Evolutionary conservation across 169 alveolate genomes (phyloP).

Genomic region (Miamiensis avidus): DNA sequence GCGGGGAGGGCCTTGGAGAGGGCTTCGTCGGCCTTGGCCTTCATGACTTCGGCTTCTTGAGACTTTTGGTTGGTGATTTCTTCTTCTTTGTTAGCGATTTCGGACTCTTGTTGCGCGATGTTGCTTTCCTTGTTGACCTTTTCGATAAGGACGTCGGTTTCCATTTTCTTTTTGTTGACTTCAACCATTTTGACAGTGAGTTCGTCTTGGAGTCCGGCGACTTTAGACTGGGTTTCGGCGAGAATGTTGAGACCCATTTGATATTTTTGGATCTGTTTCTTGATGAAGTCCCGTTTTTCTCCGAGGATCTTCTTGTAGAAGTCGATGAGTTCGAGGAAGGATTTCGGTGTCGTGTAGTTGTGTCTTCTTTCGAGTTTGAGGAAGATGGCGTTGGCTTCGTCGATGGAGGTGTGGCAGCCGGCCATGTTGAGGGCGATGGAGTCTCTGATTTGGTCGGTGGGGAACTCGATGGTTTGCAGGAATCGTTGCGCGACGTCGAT

Average conservation of each 20-base stretch:
- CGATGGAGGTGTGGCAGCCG: conserved; percentile 94
- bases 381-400: conserved; percentile 89
- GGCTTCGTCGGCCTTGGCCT: conserved; percentile 90
- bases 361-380: conserved; percentile 89
- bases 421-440: conserved; percentile 92
- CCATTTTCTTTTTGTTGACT: conserved; percentile 90
- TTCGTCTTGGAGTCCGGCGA: conserved; percentile 90
- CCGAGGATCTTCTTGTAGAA: conserved; percentile 90
- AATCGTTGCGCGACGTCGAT: conserved; percentile 91
- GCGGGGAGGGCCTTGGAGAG: conserved; percentile 96
- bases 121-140: conserved; percentile 93
- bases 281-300: conserved; percentile 85
- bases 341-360: conserved; percentile 97
- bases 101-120: conserved; percentile 91
- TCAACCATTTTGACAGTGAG: conserved; percentile 90
- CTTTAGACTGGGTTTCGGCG: conserved; percentile 87
- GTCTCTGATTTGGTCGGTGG: conserved; percentile 80
- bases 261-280: conserved; percentile 83
- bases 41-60: conserved; percentile 87
- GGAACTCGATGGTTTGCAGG: conserved; percentile 85
- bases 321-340: conserved; percentile 93
- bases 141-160: conserved; percentile 88
- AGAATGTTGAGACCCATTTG: conserved; percentile 90
- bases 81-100: conserved; percentile 89
- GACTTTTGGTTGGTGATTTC: conserved; percentile 87